Evolutionary conservation across 768 basidiomycete species (phyloP), one percentile per base, ranked within the genome.

Genomic region (Rhizopogon salebrosus): DNA sequence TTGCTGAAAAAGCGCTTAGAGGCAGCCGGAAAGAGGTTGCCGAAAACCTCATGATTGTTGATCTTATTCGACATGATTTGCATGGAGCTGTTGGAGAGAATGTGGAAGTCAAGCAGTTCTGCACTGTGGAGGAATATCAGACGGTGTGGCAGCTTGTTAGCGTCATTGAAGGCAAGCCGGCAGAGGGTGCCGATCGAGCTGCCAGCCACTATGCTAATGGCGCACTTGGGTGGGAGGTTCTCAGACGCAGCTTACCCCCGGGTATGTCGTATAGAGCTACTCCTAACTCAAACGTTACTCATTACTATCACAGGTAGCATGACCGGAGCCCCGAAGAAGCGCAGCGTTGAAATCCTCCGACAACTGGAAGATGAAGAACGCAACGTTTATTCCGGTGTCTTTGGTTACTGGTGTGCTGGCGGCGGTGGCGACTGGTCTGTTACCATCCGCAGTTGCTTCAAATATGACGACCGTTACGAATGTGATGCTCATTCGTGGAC

Each of bases 1-100:
- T 82, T 43, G 85, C 85, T n/a, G 83, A 87, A 60, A 60, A 83
- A 67, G 66, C 77, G 13, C 69, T 88, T 52, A 74, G 73, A 13
- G 84, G 85, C 5, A 87, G 80, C 65, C 74, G 72, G 39, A 98
- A 98, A 66, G 95, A 98, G 68, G 83, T 95, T 2, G 95, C 94
- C 0, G 95, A 98, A 73, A 98, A 98, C 65, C 70, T 98, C 52
- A 98, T 98, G 95, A 97, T 98, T 57, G 95, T 97, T 23, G 95
- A 98, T 66, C 81, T 98, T 43, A 95, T 95, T 61, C 83, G 93
- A 31, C 90, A 97, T 58, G 95, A 98, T 70, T 74, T 98, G 31
- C 84, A 95, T 59, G 83, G 83, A 27, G 85, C 87, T 51, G 80
- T 95, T 18, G 91, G 90, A 1, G 85, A 89, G 36, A 77, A 87